A percentile compares a stretch with the other conserved stretches of the same genome.
These are phyloP conservation scores for Pichia norvegensis DNA, from an alignment of 1,139 yeast genomes.

Conservation along the genomic window DNA sequence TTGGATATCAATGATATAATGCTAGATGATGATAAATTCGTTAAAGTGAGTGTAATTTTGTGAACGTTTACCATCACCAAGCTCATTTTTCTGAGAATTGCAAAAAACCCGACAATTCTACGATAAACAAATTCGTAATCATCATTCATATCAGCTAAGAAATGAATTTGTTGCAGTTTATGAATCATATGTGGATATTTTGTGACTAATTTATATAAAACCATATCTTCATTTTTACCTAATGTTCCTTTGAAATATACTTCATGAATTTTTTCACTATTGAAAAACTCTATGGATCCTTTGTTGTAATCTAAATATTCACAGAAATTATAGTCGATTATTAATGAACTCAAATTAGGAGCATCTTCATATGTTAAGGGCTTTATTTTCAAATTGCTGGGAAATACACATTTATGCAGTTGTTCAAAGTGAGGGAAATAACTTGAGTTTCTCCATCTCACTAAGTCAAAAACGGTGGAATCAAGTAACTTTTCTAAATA, in stretches of 20 bases:
- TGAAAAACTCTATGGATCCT: slow-evolving; percentile 22
- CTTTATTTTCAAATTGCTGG: slow-evolving; percentile 14
- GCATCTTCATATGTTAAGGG: slow-evolving; percentile 22
- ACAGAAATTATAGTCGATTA: slow-evolving; percentile 25
- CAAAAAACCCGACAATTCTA: slow-evolving; percentile 25
- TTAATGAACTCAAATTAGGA: slow-evolving; percentile 20
- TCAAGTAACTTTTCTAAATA: slow-evolving; percentile 19
- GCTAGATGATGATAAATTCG: slow-evolving; percentile 26
- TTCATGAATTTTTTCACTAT: slow-evolving; percentile 14
- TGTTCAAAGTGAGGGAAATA: slow-evolving; percentile 13
- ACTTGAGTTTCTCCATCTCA: slow-evolving; percentile 18
- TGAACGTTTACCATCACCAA: slow-evolving; percentile 18
- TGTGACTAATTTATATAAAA: slow-evolving; percentile 24
- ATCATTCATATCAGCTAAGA: slow-evolving; percentile 20
- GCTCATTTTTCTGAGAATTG: slow-evolving; percentile 23
- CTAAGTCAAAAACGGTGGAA: slow-evolving; percentile 14
- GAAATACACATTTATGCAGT: slow-evolving; percentile 19
- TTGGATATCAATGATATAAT: slow-evolving; percentile 22
- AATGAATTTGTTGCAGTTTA: slow-evolving; percentile 21
- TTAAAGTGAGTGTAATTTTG: slow-evolving; percentile 24
- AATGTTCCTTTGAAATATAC: slow-evolving; percentile 22
- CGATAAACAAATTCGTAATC: slow-evolving; percentile 25
- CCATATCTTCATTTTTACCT: slow-evolving; percentile 27
- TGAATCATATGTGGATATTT: slow-evolving; percentile 21
- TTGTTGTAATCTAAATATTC: slow-evolving; percentile 17